Percentiles rank a stretch among this genome's conserved stretches.
phyloP scores from a whole-genome alignment of 139 green algal species.

The Volvox reticuliferus region DNA sequence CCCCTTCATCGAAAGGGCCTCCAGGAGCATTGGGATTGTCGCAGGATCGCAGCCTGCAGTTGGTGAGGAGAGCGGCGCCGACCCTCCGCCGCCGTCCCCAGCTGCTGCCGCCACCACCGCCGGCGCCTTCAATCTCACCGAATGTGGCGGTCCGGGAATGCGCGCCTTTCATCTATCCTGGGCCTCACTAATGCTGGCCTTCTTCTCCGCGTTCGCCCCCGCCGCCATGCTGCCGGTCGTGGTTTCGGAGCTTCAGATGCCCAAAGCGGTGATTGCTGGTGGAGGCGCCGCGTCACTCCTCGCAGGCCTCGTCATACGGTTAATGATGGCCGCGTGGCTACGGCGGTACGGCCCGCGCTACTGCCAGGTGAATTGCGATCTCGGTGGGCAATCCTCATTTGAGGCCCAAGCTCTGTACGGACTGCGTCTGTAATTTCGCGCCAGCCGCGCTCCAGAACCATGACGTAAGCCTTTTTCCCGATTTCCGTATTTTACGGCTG shows the following conservation, averaged over 20 bases:
- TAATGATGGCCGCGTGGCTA: slow-evolving; percentile 70
- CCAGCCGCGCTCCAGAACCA: too few species aligned
- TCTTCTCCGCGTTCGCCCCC: slow-evolving; percentile 77
- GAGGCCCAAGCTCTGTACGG: too few species aligned
- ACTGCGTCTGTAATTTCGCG: too few species aligned
- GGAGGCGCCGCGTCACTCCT: slow-evolving; percentile 68
- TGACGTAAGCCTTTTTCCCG: too few species aligned
- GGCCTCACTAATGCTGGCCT: slow-evolving; percentile 71
- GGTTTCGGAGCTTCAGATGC: not conserved
- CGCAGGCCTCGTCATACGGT: slow-evolving; percentile 66
- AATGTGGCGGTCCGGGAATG: not conserved
- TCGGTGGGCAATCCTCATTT: too few species aligned
- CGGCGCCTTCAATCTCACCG: not conserved
- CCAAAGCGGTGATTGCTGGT: not conserved
- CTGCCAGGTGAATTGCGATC: slow-evolving; percentile 17
- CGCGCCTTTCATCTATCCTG: slow-evolving; percentile 56
- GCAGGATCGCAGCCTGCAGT: not conserved
- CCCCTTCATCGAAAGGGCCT: not conserved
- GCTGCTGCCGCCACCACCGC: not conserved
- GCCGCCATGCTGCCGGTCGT: slow-evolving; percentile 71
- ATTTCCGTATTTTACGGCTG: too few species aligned
- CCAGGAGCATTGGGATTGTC: not conserved
- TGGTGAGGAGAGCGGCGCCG: not conserved
- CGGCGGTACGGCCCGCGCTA: slow-evolving; percentile 28
- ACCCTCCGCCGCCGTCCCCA: not conserved